A percentile compares a stretch with the other conserved stretches of the same genome.
These are phyloP conservation scores for Jaapia argillacea DNA, from an alignment of 768 basidiomycete species.

Conservation along the genomic window DNA sequence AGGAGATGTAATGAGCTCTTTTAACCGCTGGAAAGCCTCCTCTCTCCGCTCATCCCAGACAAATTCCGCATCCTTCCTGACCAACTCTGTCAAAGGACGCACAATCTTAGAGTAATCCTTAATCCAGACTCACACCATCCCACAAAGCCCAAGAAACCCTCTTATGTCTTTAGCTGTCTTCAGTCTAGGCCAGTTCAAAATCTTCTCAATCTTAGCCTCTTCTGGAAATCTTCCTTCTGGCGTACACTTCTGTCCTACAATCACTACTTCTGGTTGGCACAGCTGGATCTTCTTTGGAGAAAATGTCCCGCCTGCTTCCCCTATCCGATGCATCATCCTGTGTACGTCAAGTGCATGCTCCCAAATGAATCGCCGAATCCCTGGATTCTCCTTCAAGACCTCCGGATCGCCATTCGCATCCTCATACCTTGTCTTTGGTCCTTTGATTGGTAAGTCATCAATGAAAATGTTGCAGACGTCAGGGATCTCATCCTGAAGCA, in stretches of 20 bases:
- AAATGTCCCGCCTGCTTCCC: slow-evolving; percentile 5
- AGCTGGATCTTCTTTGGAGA: slow-evolving; percentile 10
- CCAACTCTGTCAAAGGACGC: slow-evolving; percentile 6
- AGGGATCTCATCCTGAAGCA: slow-evolving; percentile 15
- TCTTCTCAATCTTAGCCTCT: not conserved
- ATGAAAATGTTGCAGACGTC: slow-evolving; percentile 12
- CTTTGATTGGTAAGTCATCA: slow-evolving; percentile 15
- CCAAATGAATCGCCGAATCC: slow-evolving; percentile 11
- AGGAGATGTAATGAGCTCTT: slow-evolving; percentile 12
- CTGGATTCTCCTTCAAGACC: slow-evolving; percentile 3
- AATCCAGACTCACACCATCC: slow-evolving; percentile 11
- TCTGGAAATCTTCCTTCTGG: not conserved
- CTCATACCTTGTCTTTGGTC: slow-evolving; percentile 8
- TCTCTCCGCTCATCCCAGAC: slow-evolving; percentile 20
- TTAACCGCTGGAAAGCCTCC: slow-evolving; percentile 17
- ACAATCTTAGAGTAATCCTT: slow-evolving; percentile 7
- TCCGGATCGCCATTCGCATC: not conserved
- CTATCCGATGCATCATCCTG: slow-evolving; percentile 12
- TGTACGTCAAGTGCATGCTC: slow-evolving; percentile 11
- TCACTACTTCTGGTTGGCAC: not conserved
- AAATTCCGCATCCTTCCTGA: slow-evolving; percentile 17
- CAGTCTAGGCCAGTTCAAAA: not conserved
- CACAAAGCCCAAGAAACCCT: slow-evolving; percentile 12
- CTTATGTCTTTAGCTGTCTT: slow-evolving; percentile 7
- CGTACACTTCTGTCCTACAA: slow-evolving; percentile 12